A percentile compares a stretch with the other conserved stretches of the same genome.
Evolutionary conservation across 2,329 filamentous ascomycete genomes (phyloP).

Genomic region (Epichloe sibirici): DNA sequence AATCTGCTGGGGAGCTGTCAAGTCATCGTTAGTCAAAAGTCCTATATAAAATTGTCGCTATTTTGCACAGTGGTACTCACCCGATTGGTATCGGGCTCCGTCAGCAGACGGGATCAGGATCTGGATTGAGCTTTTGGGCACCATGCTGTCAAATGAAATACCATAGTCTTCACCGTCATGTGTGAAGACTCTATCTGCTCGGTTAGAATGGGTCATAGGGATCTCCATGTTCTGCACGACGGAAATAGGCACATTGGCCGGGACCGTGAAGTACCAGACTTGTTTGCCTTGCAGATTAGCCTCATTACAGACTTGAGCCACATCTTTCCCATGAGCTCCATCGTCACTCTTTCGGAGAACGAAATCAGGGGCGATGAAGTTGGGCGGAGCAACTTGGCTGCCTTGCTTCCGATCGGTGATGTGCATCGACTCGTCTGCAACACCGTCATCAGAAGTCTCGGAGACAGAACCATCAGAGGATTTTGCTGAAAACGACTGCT

Average conservation of each 20-base stretch:
- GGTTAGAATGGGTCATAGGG: constrained; percentile 39
- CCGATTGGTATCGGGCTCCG: constrained; percentile 39
- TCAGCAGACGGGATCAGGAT: constrained; percentile 48
- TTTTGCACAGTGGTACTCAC: constrained; percentile 28
- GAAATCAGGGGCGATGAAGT: constrained; percentile 39
- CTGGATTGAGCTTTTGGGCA: constrained; percentile 39
- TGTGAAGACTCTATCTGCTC: constrained; percentile 42
- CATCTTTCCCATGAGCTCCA: constrained; percentile 29
- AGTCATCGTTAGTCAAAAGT: constrained; percentile 4
- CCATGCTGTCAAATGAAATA: constrained; percentile 39
- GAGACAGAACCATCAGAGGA: constrained; percentile 6
- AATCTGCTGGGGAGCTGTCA: constrained; percentile 28
- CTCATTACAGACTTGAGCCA: constrained; percentile 43
- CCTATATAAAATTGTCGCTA: constrained; percentile 4
- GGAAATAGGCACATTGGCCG: constrained; percentile 55
- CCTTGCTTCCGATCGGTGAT: constrained; percentile 19
- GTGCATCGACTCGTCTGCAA: constrained; percentile 28
- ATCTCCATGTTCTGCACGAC: constrained; percentile 54
- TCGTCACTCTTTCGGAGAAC: constrained; percentile 35
- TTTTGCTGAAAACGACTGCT: not conserved
- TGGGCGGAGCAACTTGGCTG: constrained; percentile 27
- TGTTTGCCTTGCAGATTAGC: constrained; percentile 56
- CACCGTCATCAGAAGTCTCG: constrained; percentile 15
- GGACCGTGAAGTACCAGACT: constrained; percentile 70
- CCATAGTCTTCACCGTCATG: constrained; percentile 54